phyloP scores from a whole-genome alignment of 306 rosid genomes.

The Acmispon strigosus region DNA sequence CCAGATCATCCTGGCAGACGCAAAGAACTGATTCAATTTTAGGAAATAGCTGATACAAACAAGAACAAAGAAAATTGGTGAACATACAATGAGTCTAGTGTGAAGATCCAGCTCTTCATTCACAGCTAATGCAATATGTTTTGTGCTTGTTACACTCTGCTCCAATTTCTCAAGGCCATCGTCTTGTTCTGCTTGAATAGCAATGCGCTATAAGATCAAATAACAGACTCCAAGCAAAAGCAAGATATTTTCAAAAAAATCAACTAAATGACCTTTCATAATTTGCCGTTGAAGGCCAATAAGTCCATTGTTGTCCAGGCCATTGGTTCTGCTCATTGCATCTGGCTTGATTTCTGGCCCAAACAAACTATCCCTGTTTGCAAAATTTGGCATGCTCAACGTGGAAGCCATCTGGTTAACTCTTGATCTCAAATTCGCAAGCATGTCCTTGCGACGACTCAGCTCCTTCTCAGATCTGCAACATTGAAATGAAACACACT shows the following conservation, averaged over 20 bases:
- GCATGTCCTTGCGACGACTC: constrained; percentile 85
- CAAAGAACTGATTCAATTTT: constrained; percentile 4
- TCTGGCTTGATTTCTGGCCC: constrained; percentile 87
- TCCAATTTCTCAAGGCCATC: constrained; percentile 85
- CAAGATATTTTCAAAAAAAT: not conserved
- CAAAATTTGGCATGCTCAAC: constrained; percentile 66
- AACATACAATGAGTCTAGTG: constrained; percentile 74
- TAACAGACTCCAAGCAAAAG: constrained; percentile 8
- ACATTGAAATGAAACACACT: constrained; percentile 10
- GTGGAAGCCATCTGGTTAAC: constrained; percentile 76
- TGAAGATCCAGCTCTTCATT: constrained; percentile 84
- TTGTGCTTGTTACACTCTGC: constrained; percentile 69
- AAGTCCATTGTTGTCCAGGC: constrained; percentile 73
- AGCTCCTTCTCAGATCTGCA: constrained; percentile 76
- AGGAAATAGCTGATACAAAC: not conserved
- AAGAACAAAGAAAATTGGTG: constrained; percentile 2
- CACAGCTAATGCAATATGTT: constrained; percentile 94
- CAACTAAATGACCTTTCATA: constrained; percentile 55
- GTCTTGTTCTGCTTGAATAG: constrained; percentile 72
- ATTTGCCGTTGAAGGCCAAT: constrained; percentile 83
- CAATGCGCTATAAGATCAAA: constrained; percentile 20
- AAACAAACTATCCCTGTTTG: constrained; percentile 75
- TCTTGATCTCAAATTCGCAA: constrained; percentile 65
- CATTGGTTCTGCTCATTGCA: constrained; percentile 54
- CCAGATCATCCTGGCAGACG: constrained; percentile 83